Conservation (phyloP, 2,329 filamentous ascomycete genomes). For the Pseudogymnoascus sp. region DNA sequence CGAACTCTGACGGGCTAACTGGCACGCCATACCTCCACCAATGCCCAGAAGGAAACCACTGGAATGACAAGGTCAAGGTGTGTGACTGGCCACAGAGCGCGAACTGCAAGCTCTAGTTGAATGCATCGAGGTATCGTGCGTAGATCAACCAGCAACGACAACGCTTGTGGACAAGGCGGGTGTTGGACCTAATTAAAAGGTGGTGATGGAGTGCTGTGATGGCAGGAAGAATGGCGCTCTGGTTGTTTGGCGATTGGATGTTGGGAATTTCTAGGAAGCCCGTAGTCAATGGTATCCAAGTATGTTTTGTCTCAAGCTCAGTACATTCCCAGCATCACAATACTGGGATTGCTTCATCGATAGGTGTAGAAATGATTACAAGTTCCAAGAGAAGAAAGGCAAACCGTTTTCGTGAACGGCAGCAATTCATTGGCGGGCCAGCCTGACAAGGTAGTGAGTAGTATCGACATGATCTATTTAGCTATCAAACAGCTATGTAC, state of each 20-base stretch:
- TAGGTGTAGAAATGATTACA: neutral
- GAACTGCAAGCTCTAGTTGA: neutral
- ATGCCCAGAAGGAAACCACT: neutral
- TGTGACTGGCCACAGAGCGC: neutral
- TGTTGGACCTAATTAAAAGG: too few species aligned
- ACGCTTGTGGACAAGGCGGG: too few species aligned
- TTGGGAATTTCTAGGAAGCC: too few species aligned
- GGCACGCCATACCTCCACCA: neutral
- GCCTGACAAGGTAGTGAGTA: neutral
- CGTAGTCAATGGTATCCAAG: too few species aligned
- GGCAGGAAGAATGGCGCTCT: too few species aligned
- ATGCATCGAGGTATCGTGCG: too few species aligned
- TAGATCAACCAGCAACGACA: too few species aligned
- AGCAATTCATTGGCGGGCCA: neutral
- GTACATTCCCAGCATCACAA: too few species aligned
- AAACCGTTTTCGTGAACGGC: neutral
- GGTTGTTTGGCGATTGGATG: too few species aligned
- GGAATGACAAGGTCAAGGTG: neutral
- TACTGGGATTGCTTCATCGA: neutral
- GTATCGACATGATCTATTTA: neutral
- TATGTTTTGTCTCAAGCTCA: too few species aligned
- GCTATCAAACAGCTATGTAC: slow-evolving; percentile 8
- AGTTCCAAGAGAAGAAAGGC: neutral
- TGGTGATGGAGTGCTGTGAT: too few species aligned
- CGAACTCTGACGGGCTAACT: neutral